Evolutionary conservation across 768 basidiomycete genomes (phyloP).

Genomic region (Trametes cinnabarina): DNA sequence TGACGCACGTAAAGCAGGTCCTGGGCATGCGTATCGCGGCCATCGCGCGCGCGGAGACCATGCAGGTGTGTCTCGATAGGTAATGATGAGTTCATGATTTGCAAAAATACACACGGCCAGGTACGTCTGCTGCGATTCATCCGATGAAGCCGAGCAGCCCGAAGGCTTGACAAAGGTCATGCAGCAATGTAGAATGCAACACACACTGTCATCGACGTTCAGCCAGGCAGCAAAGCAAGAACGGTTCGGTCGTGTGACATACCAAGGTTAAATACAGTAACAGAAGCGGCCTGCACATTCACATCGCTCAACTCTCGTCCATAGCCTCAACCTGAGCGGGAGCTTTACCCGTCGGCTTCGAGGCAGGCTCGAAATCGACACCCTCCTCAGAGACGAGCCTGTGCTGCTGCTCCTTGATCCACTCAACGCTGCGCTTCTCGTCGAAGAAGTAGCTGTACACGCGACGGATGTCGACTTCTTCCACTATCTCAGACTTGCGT

Average conservation of each 20-base stretch:
- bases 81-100: neutral
- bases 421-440: slow-evolving; percentile 88
- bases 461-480: slow-evolving; percentile 78
- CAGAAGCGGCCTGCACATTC: neutral
- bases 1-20: neutral
- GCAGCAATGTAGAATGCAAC: neutral
- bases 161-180: neutral
- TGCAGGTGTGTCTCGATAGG: neutral
- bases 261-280: slow-evolving; percentile 12
- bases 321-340: slow-evolving; percentile 24
- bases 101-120: neutral
- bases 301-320: slow-evolving; percentile 34
- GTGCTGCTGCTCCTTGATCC: slow-evolving; percentile 84
- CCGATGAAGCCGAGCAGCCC: neutral
- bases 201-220: neutral
- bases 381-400: slow-evolving; percentile 74
- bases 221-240: neutral
- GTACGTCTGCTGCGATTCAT: neutral
- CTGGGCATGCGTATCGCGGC: neutral
- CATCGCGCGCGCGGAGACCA: neutral
- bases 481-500: slow-evolving; percentile 77
- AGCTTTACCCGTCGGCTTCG: neutral
- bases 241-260: neutral
- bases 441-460: slow-evolving; percentile 92
- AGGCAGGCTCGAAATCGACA: slow-evolving; percentile 31